Evolutionary conservation across 2,329 filamentous ascomycete genomes (phyloP).

Genomic region (Arthrinium puccinioides): DNA sequence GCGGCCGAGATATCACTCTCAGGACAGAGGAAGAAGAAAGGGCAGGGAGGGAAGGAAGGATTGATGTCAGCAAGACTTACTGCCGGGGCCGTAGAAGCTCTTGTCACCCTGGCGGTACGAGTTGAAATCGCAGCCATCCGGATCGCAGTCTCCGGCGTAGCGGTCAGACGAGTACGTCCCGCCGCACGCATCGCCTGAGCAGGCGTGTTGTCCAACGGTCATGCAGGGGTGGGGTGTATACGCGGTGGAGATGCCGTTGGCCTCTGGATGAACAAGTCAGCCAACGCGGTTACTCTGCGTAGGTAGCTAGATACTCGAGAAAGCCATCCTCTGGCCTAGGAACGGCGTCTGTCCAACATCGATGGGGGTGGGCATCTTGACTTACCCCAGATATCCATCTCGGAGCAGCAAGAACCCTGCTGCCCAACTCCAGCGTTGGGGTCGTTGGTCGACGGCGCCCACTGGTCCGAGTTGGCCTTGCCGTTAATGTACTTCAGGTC

Average conservation of each 20-base stretch:
- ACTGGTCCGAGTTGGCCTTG: conserved; percentile 35
- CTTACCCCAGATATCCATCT: conserved; percentile 50
- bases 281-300: too few species aligned
- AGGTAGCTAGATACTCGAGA: too few species aligned
- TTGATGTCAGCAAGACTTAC: too few species aligned
- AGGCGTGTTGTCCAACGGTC: conserved; percentile 34
- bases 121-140: conserved; percentile 60
- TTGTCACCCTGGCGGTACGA: conserved; percentile 52
- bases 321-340: too few species aligned
- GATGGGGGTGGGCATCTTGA: too few species aligned
- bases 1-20: too few species aligned
- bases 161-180: conserved; percentile 39
- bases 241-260: conserved; percentile 51
- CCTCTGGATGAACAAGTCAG: conserved; percentile 31
- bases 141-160: conserved; percentile 52
- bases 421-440: conserved; percentile 39
- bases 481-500: conserved; percentile 46
- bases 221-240: conserved; percentile 55
- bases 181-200: conserved; percentile 36
- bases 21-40: too few species aligned
- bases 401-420: conserved; percentile 46
- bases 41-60: too few species aligned
- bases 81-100: conserved; percentile 50
- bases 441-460: conserved; percentile 38
- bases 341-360: too few species aligned